Base-by-base conservation (phyloP, 2,329 filamentous ascomycete genomes). In the Mycogone perniciosa region DNA sequence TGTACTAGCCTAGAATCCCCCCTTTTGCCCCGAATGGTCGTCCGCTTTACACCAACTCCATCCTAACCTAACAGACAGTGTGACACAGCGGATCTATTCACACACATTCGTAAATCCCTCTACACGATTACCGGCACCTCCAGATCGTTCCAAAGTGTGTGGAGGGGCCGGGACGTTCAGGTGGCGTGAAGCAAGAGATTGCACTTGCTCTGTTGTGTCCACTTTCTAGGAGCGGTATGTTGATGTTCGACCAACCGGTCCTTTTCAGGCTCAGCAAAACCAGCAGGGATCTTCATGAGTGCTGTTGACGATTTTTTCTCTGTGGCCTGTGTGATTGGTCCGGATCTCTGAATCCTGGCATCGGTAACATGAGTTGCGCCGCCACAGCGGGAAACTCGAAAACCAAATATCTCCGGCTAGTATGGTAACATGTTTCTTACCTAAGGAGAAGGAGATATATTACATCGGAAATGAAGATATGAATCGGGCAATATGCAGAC, bases 71-170 rank as follows among this genome's bases (percentile, higher is more conserved):
- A n/a, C n/a, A 34, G 50, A 27, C 50, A 53, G 42, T 46, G 51
- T 53, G 49, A 53, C 51, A 50, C 46, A 37, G 20, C 38, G 51
- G 51, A 53, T 53, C 51, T 53, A 50, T 37, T 35, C 42, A 40
- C 50, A 52, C 44, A 48, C 45, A 31, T 31, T 46, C n/a, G 37
- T 13, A 34, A 50, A 37, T 42, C 41, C 47, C 31, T 31, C 39
- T 46, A 27, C 29, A 40, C 37, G 51, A 53, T 50, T 46, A 31
- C 42, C 51, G 51, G 46, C 27, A 29, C 37, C 47, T 47, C 50
- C 45, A 48, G 50, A 52, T 52, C 45, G 40, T 38, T 20, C 35
- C 35, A 11, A 11, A 38, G 35, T 10, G 9, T 26, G 39, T 48
- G 40, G 50, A 44, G 41, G 45, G 41, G 20, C 33, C 33, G 33